These are phyloP conservation scores for Nyctanthes arbortristis DNA, from an alignment of 257 asterid species.

Conservation along the genomic window DNA sequence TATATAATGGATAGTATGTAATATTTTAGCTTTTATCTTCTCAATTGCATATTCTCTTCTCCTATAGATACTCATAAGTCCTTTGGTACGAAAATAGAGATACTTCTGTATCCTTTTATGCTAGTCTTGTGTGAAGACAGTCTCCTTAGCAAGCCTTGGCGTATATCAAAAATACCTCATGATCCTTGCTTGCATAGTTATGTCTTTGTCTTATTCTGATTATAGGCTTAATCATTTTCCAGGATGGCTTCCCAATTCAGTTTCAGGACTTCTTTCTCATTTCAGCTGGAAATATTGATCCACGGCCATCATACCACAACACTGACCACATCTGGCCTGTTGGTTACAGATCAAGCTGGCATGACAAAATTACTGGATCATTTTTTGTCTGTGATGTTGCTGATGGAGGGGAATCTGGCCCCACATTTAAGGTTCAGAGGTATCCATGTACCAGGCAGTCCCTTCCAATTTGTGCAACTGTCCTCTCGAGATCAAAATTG, in stretches of 20 bases:
- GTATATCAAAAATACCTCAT: background rate
- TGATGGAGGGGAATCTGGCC: constrained; percentile 90
- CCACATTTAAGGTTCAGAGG: constrained; percentile 68
- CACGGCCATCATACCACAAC: constrained; percentile 70
- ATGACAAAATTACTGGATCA: constrained; percentile 88
- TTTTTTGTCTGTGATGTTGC: constrained; percentile 74
- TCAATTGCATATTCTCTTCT: constrained; percentile 11
- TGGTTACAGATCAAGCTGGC: constrained; percentile 94
- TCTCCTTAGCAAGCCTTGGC: background rate
- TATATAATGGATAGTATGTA: background rate
- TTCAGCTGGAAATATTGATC: constrained; percentile 74
- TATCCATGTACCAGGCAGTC: constrained; percentile 73
- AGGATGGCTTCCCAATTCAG: constrained; percentile 89
- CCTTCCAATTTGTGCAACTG: constrained; percentile 60
- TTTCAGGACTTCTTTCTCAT: constrained; percentile 80
- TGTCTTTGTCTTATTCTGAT: constrained; percentile 9
- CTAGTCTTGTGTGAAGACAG: background rate
- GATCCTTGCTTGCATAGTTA: constrained; percentile 6
- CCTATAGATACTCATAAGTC: constrained; percentile 12
- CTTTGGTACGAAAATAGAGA: background rate
- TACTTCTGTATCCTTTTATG: background rate
- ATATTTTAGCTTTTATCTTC: background rate
- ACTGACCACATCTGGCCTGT: constrained; percentile 80
- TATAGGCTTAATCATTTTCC: constrained; percentile 31
- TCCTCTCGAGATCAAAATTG: constrained; percentile 48